Evolutionary conservation across 2,329 filamentous ascomycete species (phyloP), one percentile per base, ranked within the genome.

Genomic region (Ophiocordyceps camponoti-leonardi): DNA sequence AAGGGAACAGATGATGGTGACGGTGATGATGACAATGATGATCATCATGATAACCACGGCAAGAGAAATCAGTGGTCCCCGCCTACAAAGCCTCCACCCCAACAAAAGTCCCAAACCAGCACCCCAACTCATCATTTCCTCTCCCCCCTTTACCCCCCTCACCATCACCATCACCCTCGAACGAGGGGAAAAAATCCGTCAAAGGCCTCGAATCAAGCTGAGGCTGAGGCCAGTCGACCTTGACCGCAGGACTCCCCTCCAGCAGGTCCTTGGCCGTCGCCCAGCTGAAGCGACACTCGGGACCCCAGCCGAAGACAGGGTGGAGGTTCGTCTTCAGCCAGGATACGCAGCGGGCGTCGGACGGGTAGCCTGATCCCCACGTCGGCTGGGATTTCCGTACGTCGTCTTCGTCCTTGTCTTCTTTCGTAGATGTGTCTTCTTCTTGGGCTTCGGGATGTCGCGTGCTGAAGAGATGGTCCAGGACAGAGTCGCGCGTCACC

Each of bases 331-430:
- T 67, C 64, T 79, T 84, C 58, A 98, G 61, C 90, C 92, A 98
- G 20, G 66, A 62, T 2, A 82, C 77, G 54, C 87, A 94, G 50
- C 83, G 75, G 19, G 72, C 79, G 63, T 98, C 92, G 1, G 83
- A 86, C 0, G 92, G 92, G 60, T 98, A 98, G 1, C 92, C 92
- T 1, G 86, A 94, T 1, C 92, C 92, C 87, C 92, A 95, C 5
- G 56, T 68, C 65, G 23, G 66, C 69, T 16, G 70, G 67, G 2
- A 60, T 28, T 28, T 2, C 26, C 58, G 6, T 50, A n/a, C 55
- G 11, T 52, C 62, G 43, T 60, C 60, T 4, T 57, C 60, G 3
- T 49, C 52, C 45, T 51, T 59, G 41, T 49, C 55, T 39, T 60
- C 60, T n/a, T n/a, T n/a, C n/a, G n/a, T n/a, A n/a, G n/a, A n/a